Evolutionary conservation across 768 basidiomycete species (phyloP), one percentile per base, ranked within the genome.

Genomic region (Russula vinacea): DNA sequence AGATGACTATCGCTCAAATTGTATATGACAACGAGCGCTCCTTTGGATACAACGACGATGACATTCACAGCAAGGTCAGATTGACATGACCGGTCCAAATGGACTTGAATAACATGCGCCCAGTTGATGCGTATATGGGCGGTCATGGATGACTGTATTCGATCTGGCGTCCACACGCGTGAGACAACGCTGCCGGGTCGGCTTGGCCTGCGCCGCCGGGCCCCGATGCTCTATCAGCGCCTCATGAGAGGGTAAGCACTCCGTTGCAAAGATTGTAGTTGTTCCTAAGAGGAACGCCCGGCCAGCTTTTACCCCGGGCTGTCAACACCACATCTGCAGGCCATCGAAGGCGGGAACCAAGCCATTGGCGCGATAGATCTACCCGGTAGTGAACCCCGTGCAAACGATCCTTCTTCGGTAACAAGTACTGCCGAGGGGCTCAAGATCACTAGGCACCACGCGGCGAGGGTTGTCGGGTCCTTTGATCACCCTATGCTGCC

Each of bases 1-100:
- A 95, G 93, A 83, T 94, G 81, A 93, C 92, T 3, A 94, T 96
- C 68, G 92, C 94, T 11, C 94, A 96, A 76, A 88, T 94, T 56
- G 92, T 96, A 1, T 90, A 92, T 73, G 90, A 95, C 74, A 97
- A 97, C 71, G 94, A 97, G 75, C 82, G 84, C 69, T 85, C 80
- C 65, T 94, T 91, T 70, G 89, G 91, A 17, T 83, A 88, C 62
- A 84, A 84, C 3, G 85, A 90, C 56, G 83, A 84, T 24, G 87
- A 92, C 10, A 89, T 94, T 63, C 82, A 86, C 66, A 74, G 80
- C 53, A 92, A 92, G 80, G 89, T 87, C 67, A 45, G 71, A 50
- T 55, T 32, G 42, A 40, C 29, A 45, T n/a, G 51, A 52, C 33
- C 26, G 19, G 13, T 54, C 50, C 39, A 51, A 40, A 54, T 60